Evolutionary conservation across 371 early-diverging fungal species (phyloP), one percentile per base, ranked within the genome.

Genomic region (Rhizopus delemar): DNA sequence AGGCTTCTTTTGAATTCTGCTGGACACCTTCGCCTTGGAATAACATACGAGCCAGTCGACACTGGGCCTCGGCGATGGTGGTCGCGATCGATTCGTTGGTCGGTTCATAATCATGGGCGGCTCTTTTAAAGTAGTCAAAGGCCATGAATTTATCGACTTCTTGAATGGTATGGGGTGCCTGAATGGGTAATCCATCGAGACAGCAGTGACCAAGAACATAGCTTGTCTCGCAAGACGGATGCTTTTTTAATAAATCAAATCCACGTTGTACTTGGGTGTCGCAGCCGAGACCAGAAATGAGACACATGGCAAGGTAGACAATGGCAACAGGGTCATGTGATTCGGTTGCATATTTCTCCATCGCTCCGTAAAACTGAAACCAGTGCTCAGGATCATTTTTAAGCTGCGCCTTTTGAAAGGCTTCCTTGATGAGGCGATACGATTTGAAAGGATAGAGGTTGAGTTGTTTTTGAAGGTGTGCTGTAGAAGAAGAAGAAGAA

Each of bases 21-120:
- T 52, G 29, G 5, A 71, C 66, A 28, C 73, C 78, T 43, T 75
- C 63, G 41, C 79, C 75, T 53, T 73, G 69, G 35, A 71, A 67
- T 5, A 69, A 38, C 69, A 78, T 73, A n/a, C 72, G 66, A n/a
- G 71, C 79, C 31, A 71, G 16, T 3, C 65, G 65, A 46, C 65
- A 75, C 57, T 78, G 75, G 5, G 79, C 73, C 46, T 67, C 68
- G 4, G 56, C 59, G 9, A 67, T 46, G 0, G 60, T 63, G 1
- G 39, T 46, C 11, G 32, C 33, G 5, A 55, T 56, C 0, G 65
- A 65, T 2, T 65, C 60, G n/a, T 65, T 59, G 15, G 31, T 51
- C 13, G 56, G 29, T 4, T 55, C 39, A 31, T 59, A 59, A 12
- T 60, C 56, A 32, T 46, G 57, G 7, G 63, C 68, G 0, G 38